phyloP scores from a whole-genome alignment of 371 early-diverging fungal genomes.

The Mortierella sp. region DNA sequence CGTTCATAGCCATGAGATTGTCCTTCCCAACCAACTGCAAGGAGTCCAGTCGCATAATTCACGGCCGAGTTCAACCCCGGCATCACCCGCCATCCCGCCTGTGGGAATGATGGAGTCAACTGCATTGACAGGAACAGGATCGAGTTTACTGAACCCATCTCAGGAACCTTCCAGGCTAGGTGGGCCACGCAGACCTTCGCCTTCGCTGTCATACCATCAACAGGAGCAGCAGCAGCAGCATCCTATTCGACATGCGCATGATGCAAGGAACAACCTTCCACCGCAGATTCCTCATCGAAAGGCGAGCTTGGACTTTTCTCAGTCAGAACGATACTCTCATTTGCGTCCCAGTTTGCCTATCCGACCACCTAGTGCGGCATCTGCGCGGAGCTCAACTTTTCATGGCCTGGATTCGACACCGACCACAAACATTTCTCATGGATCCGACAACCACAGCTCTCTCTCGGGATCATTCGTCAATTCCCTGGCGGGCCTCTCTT shows the following conservation, averaged over 20 bases:
- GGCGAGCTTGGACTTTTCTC: constrained; percentile 53
- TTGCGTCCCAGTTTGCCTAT: constrained; percentile 44
- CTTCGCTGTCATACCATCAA: constrained; percentile 34
- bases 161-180: constrained; percentile 19
- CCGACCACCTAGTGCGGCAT: constrained; percentile 53
- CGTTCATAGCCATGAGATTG: constrained; percentile 37
- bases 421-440: background rate
- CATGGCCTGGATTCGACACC: constrained; percentile 37
- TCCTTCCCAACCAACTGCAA: constrained; percentile 31
- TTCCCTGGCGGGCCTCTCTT: constrained; percentile 18
- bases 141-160: constrained; percentile 7
- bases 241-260: constrained; percentile 11
- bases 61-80: constrained; percentile 43
- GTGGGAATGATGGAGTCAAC: constrained; percentile 21
- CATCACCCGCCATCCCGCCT: constrained; percentile 48
- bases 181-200: constrained; percentile 39
- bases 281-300: constrained; percentile 54
- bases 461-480: constrained; percentile 13
- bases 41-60: constrained; percentile 8
- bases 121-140: background rate
- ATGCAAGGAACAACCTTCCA: constrained; percentile 30
- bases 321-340: constrained; percentile 38
- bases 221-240: constrained; percentile 29
- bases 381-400: constrained; percentile 50
- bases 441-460: constrained; percentile 6